phyloP scores from a whole-genome alignment of 306 rosid species.

The Lupinus albus region DNA sequence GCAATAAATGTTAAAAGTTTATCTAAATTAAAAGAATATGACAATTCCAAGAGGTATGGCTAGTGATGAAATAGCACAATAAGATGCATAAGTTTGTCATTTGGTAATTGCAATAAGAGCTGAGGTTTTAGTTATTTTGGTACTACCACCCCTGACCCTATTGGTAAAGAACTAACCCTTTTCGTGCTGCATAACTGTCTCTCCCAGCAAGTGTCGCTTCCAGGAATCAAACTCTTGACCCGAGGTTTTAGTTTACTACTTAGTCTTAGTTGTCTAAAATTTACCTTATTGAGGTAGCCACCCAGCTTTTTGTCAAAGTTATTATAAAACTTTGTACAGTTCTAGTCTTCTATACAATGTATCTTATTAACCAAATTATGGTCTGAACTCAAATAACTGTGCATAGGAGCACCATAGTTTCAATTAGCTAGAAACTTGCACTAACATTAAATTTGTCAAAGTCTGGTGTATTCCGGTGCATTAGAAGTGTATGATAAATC shows the following conservation, averaged over 20 bases:
- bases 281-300: not conserved
- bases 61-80: conserved; percentile 16
- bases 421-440: not conserved
- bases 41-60: conserved; percentile 2
- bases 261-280: not conserved
- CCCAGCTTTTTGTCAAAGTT: conserved; percentile 10
- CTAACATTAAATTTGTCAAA: not conserved
- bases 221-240: too few species aligned
- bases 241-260: not conserved
- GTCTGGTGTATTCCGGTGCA: conserved; percentile 4
- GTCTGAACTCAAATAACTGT: not conserved
- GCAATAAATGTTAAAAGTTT: conserved; percentile 20
- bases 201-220: too few species aligned
- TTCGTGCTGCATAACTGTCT: too few species aligned
- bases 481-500: conserved; percentile 2
- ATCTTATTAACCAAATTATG: conserved; percentile 29
- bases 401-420: conserved; percentile 6
- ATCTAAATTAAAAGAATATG: not conserved
- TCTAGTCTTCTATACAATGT: not conserved
- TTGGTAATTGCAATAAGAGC: not conserved
- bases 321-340: not conserved
- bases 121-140: not conserved
- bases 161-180: too few species aligned
- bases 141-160: too few species aligned
- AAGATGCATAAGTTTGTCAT: conserved; percentile 16